A percentile compares a stretch with the other conserved stretches of the same genome.
phyloP scores from a whole-genome alignment of 1,139 yeast species.

The Yamadazyma diospyri region DNA sequence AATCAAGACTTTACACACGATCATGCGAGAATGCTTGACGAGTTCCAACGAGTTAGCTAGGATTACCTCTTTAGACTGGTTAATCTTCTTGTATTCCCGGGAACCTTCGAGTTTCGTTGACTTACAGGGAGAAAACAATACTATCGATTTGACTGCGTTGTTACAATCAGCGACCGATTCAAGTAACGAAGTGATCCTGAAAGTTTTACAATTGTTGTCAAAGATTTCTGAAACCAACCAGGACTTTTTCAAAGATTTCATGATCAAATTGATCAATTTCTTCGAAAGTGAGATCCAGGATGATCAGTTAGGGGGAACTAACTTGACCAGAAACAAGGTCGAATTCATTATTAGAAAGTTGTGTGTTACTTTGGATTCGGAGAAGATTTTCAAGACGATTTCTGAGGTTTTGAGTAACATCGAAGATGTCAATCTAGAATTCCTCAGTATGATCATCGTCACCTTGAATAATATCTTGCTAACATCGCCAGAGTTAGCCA shows the following conservation, averaged over 20 bases:
- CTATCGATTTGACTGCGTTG: slow-evolving; percentile 68
- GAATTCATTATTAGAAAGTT: slow-evolving; percentile 82
- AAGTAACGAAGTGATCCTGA: slow-evolving; percentile 77
- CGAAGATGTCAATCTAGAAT: slow-evolving; percentile 60
- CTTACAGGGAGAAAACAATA: slow-evolving; percentile 30
- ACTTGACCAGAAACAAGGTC: slow-evolving; percentile 61
- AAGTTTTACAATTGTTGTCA: slow-evolving; percentile 73
- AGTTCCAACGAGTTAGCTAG: slow-evolving; percentile 69
- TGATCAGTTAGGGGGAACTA: slow-evolving; percentile 16
- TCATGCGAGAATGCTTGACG: slow-evolving; percentile 36
- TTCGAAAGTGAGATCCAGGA: slow-evolving; percentile 49
- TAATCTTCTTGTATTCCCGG: slow-evolving; percentile 74
- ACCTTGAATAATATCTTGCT: slow-evolving; percentile 82
- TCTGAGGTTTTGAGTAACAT: slow-evolving; percentile 66
- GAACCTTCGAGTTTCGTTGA: slow-evolving; percentile 62
- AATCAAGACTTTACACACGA: slow-evolving; percentile 30
- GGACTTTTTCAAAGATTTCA: slow-evolving; percentile 71
- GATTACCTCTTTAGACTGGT: slow-evolving; percentile 88
- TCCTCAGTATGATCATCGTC: slow-evolving; percentile 79
- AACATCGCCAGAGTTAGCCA: slow-evolving; percentile 80
- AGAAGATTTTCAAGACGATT: slow-evolving; percentile 74
- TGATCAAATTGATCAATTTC: slow-evolving; percentile 64
- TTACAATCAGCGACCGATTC: slow-evolving; percentile 82
- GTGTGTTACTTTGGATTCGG: slow-evolving; percentile 78
- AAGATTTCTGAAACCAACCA: slow-evolving; percentile 81